Evolutionary conservation across 768 basidiomycete species (phyloP), one percentile per base, ranked within the genome.

Genomic region (Pseudohyphozyma bogoriensis): DNA sequence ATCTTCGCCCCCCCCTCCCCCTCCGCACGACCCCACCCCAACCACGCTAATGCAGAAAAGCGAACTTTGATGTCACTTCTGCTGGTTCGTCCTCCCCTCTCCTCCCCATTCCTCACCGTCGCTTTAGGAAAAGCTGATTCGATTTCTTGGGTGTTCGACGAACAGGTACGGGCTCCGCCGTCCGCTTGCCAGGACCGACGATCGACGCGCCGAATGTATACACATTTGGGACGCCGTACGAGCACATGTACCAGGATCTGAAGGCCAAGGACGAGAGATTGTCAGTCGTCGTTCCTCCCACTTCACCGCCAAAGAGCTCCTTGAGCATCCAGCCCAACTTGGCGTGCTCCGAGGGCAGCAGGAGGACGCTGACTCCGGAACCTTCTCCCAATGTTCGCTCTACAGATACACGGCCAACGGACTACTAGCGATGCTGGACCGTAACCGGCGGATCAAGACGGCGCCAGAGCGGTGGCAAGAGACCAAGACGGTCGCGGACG

Each of bases 381-480:
- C 8, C 22, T 12, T n/a, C n/a, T n/a, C n/a, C n/a, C n/a, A n/a
- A n/a, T 8, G 9, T 50, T 24, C 20, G 8, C 20, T 8, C 55
- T 53, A 51, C 68, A 93, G 91, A 68, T 97, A 99, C 73, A 83
- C 84, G 11, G 85, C 88, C 33, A 97, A 97, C 73, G 95, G 95
- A 7, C 78, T 97, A 28, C 76, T 99, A 46, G 86, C 85, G 61
- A 99, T 99, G 95, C 77, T 99, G 31, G 95, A 99, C 73, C 83
- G 95, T 39, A 99, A 99, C 76, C 77, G 95, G 56, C 82, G 83
- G 63, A 82, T 97, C 59, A 99, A 99, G 73, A 73, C 78, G 13
- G 92, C 92, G 11, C 95, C 95, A 47, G 93, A 99, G 73, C 82
- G 92, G 63, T 99, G 92, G 92, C 93, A 97, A 69, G 92, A 97